Percentiles rank a stretch among this genome's conserved stretches.
phyloP scores from a whole-genome alignment of 352 stramenopile genomes.

The Thraustochytrium striatum region DNA sequence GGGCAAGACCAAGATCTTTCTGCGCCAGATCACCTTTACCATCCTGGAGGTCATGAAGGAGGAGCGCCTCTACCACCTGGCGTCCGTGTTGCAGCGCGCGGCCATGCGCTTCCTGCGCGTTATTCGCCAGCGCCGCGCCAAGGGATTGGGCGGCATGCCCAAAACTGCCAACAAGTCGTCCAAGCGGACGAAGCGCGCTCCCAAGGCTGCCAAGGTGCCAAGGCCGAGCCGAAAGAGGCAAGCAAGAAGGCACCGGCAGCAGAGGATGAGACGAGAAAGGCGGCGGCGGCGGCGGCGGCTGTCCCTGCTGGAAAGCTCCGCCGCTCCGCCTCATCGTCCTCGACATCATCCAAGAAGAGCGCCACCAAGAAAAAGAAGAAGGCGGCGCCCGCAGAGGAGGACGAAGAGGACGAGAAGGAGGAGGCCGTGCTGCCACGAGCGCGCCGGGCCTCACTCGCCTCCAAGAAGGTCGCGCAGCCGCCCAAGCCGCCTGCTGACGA shows the following conservation, averaged over 20 bases:
- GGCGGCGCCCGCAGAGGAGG: background rate
- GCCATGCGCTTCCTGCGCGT: background rate
- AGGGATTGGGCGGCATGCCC: background rate
- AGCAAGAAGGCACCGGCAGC: background rate
- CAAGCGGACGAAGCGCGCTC: background rate
- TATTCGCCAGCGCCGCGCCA: background rate
- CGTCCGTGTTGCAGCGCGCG: conserved; percentile 7
- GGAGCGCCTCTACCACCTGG: conserved; percentile 17
- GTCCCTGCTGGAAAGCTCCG: background rate
- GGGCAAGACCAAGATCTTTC: conserved; percentile 45
- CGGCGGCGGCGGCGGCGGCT: background rate
- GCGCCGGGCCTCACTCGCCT: no score
- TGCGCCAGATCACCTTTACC: conserved; percentile 19
- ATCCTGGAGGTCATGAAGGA: conserved; percentile 43
- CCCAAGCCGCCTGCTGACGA: background rate
- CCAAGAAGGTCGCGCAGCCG: background rate
- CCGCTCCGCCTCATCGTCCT: background rate
- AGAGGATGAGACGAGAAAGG: background rate
- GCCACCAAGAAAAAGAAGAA: background rate
- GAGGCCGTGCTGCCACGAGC: background rate
- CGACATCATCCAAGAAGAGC: conserved; percentile 29
- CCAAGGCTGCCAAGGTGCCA: background rate
- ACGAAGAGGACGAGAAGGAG: background rate
- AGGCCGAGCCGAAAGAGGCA: background rate
- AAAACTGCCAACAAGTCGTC: background rate